These are phyloP conservation scores for Nicotiana paniculata DNA, from an alignment of 257 asterid species.

Conservation along the genomic window DNA sequence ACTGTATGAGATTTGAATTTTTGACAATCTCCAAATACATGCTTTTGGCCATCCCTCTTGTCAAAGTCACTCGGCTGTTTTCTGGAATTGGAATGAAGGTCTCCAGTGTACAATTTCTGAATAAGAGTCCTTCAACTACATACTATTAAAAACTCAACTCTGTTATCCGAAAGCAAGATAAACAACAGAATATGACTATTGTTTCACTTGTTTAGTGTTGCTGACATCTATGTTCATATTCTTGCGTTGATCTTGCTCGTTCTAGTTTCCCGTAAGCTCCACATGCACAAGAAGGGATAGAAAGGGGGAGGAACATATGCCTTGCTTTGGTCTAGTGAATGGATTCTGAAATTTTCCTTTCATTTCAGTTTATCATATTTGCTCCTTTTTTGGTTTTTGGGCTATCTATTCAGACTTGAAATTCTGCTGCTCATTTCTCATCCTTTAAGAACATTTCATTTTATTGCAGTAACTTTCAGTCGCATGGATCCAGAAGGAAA, in stretches of 20 bases:
- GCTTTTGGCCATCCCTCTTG: not conserved
- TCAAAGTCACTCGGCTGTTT: not conserved
- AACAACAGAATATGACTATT: not conserved
- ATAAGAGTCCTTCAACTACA: not conserved
- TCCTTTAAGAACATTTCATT: slow-evolving; percentile 14
- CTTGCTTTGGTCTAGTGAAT: not conserved
- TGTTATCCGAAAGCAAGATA: not conserved
- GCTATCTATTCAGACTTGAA: not conserved
- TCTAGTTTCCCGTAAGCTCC: not conserved
- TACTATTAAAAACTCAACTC: not conserved
- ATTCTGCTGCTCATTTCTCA: slow-evolving; percentile 11
- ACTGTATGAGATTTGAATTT: not conserved
- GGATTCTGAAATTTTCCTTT: not conserved
- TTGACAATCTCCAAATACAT: not conserved
- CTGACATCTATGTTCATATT: not conserved
- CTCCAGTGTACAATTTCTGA: not conserved
- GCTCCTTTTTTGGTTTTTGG: not conserved
- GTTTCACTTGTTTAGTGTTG: not conserved
- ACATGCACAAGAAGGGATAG: not conserved
- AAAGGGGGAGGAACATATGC: not conserved
- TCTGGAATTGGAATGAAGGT: not conserved
- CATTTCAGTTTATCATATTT: not conserved
- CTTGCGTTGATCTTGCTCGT: not conserved
- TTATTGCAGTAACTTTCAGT: slow-evolving; percentile 86
- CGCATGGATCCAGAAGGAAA: slow-evolving; percentile 98